Percentiles rank a stretch among this genome's conserved stretches.
These are phyloP conservation scores for Metschnikowia similis DNA, from an alignment of 805 yeast species.

Conservation along the genomic window DNA sequence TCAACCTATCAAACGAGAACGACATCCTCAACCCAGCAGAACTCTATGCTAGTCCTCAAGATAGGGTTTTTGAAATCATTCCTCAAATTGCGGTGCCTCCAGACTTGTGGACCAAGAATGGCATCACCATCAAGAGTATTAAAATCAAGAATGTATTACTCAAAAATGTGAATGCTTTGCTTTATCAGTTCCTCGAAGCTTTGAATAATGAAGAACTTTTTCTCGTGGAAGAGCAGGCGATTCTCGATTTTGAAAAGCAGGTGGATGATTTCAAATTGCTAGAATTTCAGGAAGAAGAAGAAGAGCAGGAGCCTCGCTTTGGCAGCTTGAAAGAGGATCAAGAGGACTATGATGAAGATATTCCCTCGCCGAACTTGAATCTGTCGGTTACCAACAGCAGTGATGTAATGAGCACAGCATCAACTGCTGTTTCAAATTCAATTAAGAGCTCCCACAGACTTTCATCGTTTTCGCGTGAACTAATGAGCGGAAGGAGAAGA, in stretches of 20 bases:
- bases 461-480: constrained; percentile 12
- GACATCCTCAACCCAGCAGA: constrained; percentile 11
- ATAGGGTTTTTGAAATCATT: constrained; percentile 22
- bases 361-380: constrained; percentile 1
- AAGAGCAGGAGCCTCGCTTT: constrained; percentile 1
- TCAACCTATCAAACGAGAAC: constrained; percentile 20
- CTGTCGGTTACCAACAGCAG: neutral
- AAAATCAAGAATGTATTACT: constrained; percentile 30
- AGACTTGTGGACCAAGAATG: constrained; percentile 35
- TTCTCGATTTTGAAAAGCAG: constrained; percentile 28
- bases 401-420: constrained; percentile 1
- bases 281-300: constrained; percentile 1
- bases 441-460: constrained; percentile 4
- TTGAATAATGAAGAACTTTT: constrained; percentile 16
- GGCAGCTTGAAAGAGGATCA: constrained; percentile 9
- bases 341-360: constrained; percentile 10
- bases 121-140: constrained; percentile 26
- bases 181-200: constrained; percentile 10
- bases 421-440: constrained; percentile 1
- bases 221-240: constrained; percentile 23
- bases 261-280: constrained; percentile 32
- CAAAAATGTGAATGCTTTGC: constrained; percentile 29
- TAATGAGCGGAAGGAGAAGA: constrained; percentile 10
- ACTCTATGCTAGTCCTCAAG: neutral
- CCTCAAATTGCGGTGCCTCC: constrained; percentile 32